Base-by-base conservation (phyloP, 1,284 basidiomycete species). In the Cryptococcus neoformans region DNA sequence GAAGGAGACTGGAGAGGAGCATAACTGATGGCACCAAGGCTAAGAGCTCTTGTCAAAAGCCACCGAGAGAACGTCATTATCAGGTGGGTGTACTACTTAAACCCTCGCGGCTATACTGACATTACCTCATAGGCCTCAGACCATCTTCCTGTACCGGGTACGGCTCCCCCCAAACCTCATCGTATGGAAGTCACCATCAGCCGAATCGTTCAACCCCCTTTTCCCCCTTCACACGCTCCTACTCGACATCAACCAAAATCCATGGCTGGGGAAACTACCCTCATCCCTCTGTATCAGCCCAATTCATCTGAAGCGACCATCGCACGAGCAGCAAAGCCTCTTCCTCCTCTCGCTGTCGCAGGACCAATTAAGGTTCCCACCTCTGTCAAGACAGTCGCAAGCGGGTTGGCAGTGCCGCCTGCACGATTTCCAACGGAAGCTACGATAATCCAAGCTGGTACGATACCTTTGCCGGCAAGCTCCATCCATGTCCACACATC, bases 1-100 rank as follows among this genome's bases (percentile, higher is more conserved):
- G 44, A 21, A 17, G 34, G 3, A 46, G 46, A 17, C 4, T 28
- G n/a, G 55, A n/a, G 36, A 36, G 50, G 16, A 8, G n/a, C 11
- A 11, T 39, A 12, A 40, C 37, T 8, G 51, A 16, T 35, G 37
- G 38, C 6, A 14, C 28, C 4, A 49, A 45, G 35, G 39, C 28
- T 6, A 37, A 35, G 6, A n/a, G 8, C 14, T 14, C 17, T 35
- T 42, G 28, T 28, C 28, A 28, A 28, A 28, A 28, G 28, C 28
- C 28, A 28, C 51, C 35, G 28, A 48, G 48, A 8, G 55, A 52
- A n/a, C 52, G 47, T 38, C 48, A 49, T 11, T 54, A 60, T n/a
- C 47, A 51, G 38, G 58, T 56, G 36, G 37, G 58, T 46, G 11
- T 34, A 10, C 35, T 36, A n/a, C 40, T 3, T 14, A 3, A 28